Conservation (phyloP, 164 flowering plant genomes). For the Liriodendron chinense region DNA sequence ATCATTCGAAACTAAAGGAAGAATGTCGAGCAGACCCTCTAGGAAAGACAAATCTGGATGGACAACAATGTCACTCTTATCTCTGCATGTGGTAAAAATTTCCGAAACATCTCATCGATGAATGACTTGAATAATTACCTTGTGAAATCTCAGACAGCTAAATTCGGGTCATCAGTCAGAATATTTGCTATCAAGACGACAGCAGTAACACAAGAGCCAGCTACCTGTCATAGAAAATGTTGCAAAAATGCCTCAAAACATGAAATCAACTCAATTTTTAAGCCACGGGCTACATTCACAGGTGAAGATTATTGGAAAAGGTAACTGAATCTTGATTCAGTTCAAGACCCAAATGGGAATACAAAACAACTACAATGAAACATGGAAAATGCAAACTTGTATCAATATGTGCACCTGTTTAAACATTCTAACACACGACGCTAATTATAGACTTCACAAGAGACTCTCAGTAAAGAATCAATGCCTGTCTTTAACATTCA, state of each 20-base stretch:
- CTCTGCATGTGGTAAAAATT: background rate
- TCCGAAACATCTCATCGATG: constrained; percentile 1
- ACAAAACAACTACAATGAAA: background rate
- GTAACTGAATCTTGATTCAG: background rate
- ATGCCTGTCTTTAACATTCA: background rate
- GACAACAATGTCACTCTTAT: constrained; percentile 16
- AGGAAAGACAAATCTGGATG: constrained; percentile 61
- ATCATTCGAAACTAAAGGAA: constrained; percentile 76
- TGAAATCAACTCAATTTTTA: background rate
- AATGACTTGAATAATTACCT: constrained; percentile 38
- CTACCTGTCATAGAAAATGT: constrained; percentile 42
- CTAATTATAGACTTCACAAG: background rate
- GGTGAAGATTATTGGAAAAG: background rate
- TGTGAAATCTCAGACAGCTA: constrained; percentile 51
- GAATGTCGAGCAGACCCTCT: constrained; percentile 63
- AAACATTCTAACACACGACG: background rate
- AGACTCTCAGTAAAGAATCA: background rate
- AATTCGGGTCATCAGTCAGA: constrained; percentile 52
- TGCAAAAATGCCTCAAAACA: background rate
- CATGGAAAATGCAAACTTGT: background rate
- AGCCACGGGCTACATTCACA: background rate
- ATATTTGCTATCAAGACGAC: constrained; percentile 80
- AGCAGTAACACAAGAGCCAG: constrained; percentile 71
- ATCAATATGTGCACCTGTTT: background rate
- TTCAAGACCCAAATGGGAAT: background rate